Evolutionary conservation across 2,329 filamentous ascomycete species (phyloP), one percentile per base, ranked within the genome.

Genomic region (Xenoacremonium recifei): DNA sequence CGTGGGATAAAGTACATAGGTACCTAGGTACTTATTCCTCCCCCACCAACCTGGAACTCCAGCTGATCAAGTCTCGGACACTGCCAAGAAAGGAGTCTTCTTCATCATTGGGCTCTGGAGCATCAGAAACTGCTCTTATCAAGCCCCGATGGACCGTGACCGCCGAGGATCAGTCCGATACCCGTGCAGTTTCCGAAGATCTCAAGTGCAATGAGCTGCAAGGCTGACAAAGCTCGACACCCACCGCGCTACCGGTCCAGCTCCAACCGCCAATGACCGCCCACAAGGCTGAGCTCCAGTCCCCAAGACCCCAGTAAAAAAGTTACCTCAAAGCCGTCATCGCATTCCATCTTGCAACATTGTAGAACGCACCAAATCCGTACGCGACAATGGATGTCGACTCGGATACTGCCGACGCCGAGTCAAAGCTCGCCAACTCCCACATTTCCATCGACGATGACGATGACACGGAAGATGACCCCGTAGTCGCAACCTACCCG

Each of bases 401-500:
- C 35, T n/a, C 7, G 6, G 29, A 31, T 7, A 36, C 42, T 27
- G 43, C 45, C 38, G 50, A 53, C 21, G 38, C 58, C 19, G 53
- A 55, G 27, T 33, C 51, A 15, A 47, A 23, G 31, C 35, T 51
- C 30, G 47, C 38, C 17, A 38, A 27, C 19, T 39, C 39, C 25
- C 21, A 42, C 20, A 37, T 47, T 30, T 50, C 35, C 10, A 42
- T 48, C 36, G 30, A 40, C 34, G 42, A 47, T 37, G 49, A 45
- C 45, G 27, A 41, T 40, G 48, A 60, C 35, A 60, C 65, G 32
- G 77, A 82, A 35, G 65, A 76, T 16, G 87, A 91, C 59, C 86
- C 87, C 40, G 76, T 91, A 51, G 75, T 85, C 39, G 77, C 82
- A 31, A 82, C 78, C 48, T 97, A 96, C 77, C 80, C 89, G 60